phyloP scores from a whole-genome alignment of 2,329 filamentous ascomycete species.

The Diaporthe helianthi region DNA sequence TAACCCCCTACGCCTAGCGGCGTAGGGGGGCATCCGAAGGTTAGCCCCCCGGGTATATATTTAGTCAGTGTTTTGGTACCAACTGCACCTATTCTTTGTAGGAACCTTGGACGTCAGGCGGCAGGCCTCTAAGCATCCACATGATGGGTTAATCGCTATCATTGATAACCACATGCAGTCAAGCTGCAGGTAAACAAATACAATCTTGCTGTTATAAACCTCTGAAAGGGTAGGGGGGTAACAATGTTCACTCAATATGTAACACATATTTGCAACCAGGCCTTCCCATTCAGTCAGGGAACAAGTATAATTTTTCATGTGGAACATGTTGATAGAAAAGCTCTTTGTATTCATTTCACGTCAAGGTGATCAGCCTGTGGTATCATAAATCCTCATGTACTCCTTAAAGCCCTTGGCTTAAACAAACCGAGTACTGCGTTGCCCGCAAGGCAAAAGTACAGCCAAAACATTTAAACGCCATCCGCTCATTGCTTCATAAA shows the following conservation, averaged over 20 bases:
- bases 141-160: too few relatives aligned
- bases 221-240: background rate
- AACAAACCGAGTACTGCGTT: background rate
- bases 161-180: too few relatives aligned
- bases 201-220: background rate
- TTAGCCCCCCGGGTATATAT: too few relatives aligned
- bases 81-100: too few relatives aligned
- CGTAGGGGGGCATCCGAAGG: too few relatives aligned
- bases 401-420: background rate
- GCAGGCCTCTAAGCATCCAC: too few relatives aligned
- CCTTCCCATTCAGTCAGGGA: background rate
- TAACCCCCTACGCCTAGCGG: too few relatives aligned
- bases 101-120: too few relatives aligned
- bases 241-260: background rate
- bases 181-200: background rate
- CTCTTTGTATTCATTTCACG: background rate
- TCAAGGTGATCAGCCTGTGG: conserved; percentile 4
- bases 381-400: conserved; percentile 12
- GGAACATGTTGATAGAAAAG: background rate
- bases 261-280: background rate
- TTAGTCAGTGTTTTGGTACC: too few relatives aligned
- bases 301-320: background rate
- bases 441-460: background rate
- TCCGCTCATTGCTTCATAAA: conserved; percentile 18
- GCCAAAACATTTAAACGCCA: conserved; percentile 26